A percentile compares a stretch with the other conserved stretches of the same genome.
phyloP scores from a whole-genome alignment of 768 basidiomycete genomes.

The Pisolithus microcarpus region DNA sequence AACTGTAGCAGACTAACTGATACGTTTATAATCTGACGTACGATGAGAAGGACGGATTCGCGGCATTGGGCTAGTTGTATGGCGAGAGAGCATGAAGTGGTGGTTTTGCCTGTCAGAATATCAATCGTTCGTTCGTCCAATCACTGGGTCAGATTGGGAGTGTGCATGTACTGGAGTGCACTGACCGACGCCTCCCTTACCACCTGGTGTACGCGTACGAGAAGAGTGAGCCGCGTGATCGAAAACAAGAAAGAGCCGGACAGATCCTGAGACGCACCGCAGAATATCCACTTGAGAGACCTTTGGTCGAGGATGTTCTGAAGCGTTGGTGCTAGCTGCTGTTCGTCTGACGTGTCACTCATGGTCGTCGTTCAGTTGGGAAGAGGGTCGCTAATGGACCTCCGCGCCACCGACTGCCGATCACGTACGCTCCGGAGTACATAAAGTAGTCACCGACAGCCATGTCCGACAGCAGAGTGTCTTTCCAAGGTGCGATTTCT shows the following conservation, averaged over 20 bases:
- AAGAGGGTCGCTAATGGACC: too few species aligned
- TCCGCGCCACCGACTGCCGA: too few species aligned
- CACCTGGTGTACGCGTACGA: conserved; percentile 47
- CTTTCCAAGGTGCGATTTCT: conserved; percentile 35
- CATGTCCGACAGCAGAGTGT: conserved; percentile 23
- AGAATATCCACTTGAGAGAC: conserved; percentile 97
- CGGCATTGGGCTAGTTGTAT: conserved; percentile 87
- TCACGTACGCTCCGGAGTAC: too few species aligned
- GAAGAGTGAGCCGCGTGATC: conserved; percentile 3
- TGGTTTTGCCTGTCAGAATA: conserved; percentile 78
- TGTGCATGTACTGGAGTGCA: conserved; percentile 31
- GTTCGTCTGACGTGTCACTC: conserved; percentile 9
- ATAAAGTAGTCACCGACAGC: neutral
- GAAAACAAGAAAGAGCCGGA: conserved; percentile 1
- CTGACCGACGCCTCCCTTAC: conserved; percentile 97
- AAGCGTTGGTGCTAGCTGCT: conserved; percentile 65
- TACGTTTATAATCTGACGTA: conserved; percentile 32
- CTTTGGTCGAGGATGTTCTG: conserved; percentile 94
- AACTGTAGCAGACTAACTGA: neutral
- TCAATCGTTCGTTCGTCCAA: neutral
- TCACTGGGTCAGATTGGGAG: neutral
- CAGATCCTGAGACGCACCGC: conserved; percentile 73
- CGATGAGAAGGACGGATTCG: conserved; percentile 95
- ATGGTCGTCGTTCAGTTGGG: conserved; percentile 2
- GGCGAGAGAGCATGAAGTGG: conserved; percentile 95